Conservation (phyloP, 768 basidiomycete species). For the Pulveroboletus ravenelii region DNA sequence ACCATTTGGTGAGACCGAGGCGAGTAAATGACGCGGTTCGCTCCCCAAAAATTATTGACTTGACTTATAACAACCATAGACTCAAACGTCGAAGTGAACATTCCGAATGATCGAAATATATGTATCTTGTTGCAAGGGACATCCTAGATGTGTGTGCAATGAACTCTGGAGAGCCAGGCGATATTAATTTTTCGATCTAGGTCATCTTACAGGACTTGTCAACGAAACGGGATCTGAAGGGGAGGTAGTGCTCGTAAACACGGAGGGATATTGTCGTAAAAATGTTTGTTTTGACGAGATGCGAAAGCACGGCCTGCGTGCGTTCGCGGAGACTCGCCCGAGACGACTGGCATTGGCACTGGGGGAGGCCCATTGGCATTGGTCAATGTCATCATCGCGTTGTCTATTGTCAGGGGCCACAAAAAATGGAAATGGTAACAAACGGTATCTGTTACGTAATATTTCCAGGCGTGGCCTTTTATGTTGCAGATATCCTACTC, state of each 20-base stretch:
- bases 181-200: constrained; percentile 20
- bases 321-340: no score
- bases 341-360: no score
- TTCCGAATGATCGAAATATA: constrained; percentile 16
- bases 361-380: no score
- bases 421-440: no score
- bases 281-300: neutral
- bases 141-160: constrained; percentile 21
- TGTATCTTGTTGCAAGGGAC: constrained; percentile 10
- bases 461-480: no score
- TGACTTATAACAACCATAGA: constrained; percentile 2
- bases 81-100: constrained; percentile 16
- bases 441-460: no score
- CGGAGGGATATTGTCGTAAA: constrained; percentile 16
- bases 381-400: no score
- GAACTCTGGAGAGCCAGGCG: constrained; percentile 19
- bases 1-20: constrained; percentile 14
- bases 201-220: constrained; percentile 17
- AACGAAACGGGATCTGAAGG: constrained; percentile 17
- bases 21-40: constrained; percentile 20
- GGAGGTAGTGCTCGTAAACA: constrained; percentile 15
- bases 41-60: constrained; percentile 4
- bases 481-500: no score
- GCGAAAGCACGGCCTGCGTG: no score
- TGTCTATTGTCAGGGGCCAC: no score